Evolutionary conservation across 148 eudicot species (phyloP).

Genomic region (Rhododendron griersonianum): DNA sequence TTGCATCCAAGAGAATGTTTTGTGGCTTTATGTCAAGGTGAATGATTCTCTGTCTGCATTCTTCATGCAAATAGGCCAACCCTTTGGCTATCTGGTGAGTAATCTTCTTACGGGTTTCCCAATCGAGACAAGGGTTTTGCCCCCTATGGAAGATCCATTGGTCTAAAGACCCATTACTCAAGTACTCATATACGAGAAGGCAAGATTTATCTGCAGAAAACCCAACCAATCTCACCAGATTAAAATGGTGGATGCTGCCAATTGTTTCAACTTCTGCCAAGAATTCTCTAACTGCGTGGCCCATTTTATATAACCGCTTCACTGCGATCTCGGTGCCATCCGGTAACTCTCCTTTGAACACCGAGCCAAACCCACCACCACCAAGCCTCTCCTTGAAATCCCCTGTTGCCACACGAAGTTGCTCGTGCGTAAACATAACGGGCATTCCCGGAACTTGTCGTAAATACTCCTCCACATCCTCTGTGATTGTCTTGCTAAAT

Average conservation of each 20-base stretch:
- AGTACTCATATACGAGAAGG: conserved; percentile 11
- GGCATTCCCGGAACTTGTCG: conserved; percentile 12
- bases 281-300: conserved; percentile 7
- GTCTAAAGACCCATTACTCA: conserved; percentile 14
- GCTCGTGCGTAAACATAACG: conserved; percentile 3
- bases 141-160: conserved; percentile 6
- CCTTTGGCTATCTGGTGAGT: conserved; percentile 13
- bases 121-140: not conserved
- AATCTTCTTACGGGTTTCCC: conserved; percentile 14
- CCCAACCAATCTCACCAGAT: conserved; percentile 14
- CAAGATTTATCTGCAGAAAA: conserved; percentile 11
- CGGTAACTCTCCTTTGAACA: conserved; percentile 7
- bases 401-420: conserved; percentile 2
- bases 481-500: not conserved
- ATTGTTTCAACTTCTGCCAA: conserved; percentile 15
- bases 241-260: conserved; percentile 15
- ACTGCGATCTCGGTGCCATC: conserved; percentile 8
- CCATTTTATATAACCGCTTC: conserved; percentile 8
- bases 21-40: conserved; percentile 21
- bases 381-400: conserved; percentile 9
- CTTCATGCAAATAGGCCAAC: conserved; percentile 17
- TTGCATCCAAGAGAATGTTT: conserved; percentile 14
- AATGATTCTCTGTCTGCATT: conserved; percentile 16
- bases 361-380: conserved; percentile 16
- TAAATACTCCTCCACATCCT: not conserved